Percentiles rank a stretch among this genome's conserved stretches.
Evolutionary conservation across 164 flowering plant genomes (phyloP).

Genomic region (Magnolia kwangsiensis): DNA sequence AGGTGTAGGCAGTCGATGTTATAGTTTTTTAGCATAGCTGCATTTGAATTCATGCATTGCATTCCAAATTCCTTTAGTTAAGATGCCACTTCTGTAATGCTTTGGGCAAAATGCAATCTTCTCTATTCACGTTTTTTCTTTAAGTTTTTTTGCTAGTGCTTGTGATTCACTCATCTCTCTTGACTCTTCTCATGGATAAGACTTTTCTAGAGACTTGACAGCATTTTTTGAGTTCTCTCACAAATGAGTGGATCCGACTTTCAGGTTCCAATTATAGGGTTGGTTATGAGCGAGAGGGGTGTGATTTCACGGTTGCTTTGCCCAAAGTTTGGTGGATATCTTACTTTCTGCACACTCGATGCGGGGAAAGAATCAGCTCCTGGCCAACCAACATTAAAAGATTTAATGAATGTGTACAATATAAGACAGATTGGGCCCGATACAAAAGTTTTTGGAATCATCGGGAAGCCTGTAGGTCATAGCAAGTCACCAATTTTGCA

Average conservation of each 20-base stretch:
- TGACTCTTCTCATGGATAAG: background rate
- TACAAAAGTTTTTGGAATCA: constrained; percentile 83
- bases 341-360: constrained; percentile 85
- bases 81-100: background rate
- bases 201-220: constrained; percentile 1
- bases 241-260: constrained; percentile 17
- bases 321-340: constrained; percentile 91
- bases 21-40: no score
- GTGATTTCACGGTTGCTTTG: constrained; percentile 81
- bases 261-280: constrained; percentile 87
- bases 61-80: background rate
- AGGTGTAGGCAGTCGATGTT: no score
- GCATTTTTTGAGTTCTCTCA: background rate
- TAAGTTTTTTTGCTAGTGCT: background rate
- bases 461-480: constrained; percentile 95
- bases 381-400: constrained; percentile 85
- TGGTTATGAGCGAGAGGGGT: constrained; percentile 93
- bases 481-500: constrained; percentile 80
- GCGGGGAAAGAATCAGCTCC: constrained; percentile 81
- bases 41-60: background rate
- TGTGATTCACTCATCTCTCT: background rate
- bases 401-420: constrained; percentile 66
- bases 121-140: background rate
- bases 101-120: background rate
- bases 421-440: constrained; percentile 64